Evolutionary conservation across 139 green algal genomes (phyloP), one percentile per base, ranked within the genome.

Genomic region (Chlorella sp.): DNA sequence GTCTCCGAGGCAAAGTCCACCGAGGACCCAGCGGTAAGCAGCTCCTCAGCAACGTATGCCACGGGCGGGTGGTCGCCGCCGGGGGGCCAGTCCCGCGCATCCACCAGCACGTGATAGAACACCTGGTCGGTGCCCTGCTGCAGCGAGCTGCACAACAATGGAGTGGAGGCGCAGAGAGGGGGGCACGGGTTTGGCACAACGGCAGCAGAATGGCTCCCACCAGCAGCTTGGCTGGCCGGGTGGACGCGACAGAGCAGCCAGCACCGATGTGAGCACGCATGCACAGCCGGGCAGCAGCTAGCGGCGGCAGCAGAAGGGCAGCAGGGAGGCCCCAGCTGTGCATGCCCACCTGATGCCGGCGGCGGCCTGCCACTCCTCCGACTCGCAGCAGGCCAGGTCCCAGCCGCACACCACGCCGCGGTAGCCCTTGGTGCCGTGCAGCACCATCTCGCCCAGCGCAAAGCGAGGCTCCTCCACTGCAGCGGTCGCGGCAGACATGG

Each of bases 351-450:
- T 92, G 86, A 91, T 69, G 28, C 87, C 74, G 4, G 85, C 84
- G 17, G 62, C 75, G 38, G 44, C 47, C 65, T 91, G 83, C 95
- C 95, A 98, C 15, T 92, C 90, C 28, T 92, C 76, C 65, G 80
- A 84, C 85, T 98, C 95, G 84, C 94, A 97, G 87, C 95, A 98
- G 21, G 60, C 67, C 1, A 89, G 69, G 81, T 98, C 95, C 93
- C 93, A 96, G 44, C 90, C 89, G 73, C 78, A 86, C 6, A 98
- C 82, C 34, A 98, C 90, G 18, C 92, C 95, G 38, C 93, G 74
- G 44, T 90, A 94, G 18, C 91, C 91, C 80, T 88, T 83, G 47
- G 69, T 67, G 25, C 47, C 71, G 87, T 97, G 94, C 76, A 92
- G 38, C 36, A 98, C 91, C 25, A 93, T 82, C 88, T 98, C 90